Percentiles rank a stretch among this genome's conserved stretches.
Conservation (phyloP, 371 early-diverging fungal species). For the Umbelopsis sp. region DNA sequence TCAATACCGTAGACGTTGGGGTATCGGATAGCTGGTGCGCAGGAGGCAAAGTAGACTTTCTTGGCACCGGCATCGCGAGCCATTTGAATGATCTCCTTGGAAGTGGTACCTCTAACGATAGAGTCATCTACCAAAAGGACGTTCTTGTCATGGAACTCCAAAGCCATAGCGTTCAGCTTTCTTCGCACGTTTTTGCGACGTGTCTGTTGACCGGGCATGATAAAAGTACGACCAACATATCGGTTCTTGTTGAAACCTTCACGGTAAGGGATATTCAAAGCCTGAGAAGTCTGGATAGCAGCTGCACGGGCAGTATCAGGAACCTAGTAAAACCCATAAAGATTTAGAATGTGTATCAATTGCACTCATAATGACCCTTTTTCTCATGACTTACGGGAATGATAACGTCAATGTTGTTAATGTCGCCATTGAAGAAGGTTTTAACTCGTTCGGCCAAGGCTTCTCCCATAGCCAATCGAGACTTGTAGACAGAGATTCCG, state of each 20-base stretch:
- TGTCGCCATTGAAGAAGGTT: conserved; percentile 64
- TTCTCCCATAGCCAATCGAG: conserved; percentile 97
- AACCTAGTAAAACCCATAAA: conserved; percentile 50
- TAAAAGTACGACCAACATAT: conserved; percentile 97
- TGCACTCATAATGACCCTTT: not conserved
- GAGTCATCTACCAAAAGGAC: conserved; percentile 97
- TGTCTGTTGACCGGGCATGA: conserved; percentile 96
- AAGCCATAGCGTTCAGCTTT: conserved; percentile 96
- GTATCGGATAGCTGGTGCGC: conserved; percentile 93
- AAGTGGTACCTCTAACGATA: conserved; percentile 97
- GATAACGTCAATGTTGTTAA: conserved; percentile 91
- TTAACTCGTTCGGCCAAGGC: conserved; percentile 85
- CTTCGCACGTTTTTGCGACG: conserved; percentile 92
- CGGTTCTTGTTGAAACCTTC: conserved; percentile 99
- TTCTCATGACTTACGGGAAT: conserved; percentile 75
- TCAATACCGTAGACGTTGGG: conserved; percentile 99
- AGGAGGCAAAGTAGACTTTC: conserved; percentile 98
- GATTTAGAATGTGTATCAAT: not conserved
- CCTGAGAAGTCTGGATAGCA: conserved; percentile 89
- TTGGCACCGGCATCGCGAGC: conserved; percentile 97
- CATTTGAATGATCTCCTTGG: conserved; percentile 97
- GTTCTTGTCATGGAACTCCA: conserved; percentile 94
- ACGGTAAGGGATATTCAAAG: conserved; percentile 85
- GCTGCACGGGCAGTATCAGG: conserved; percentile 96
- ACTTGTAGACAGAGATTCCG: conserved; percentile 97